Base-by-base conservation (phyloP, 192 early-diverging fungal species). In the Coemansia umbellata region DNA sequence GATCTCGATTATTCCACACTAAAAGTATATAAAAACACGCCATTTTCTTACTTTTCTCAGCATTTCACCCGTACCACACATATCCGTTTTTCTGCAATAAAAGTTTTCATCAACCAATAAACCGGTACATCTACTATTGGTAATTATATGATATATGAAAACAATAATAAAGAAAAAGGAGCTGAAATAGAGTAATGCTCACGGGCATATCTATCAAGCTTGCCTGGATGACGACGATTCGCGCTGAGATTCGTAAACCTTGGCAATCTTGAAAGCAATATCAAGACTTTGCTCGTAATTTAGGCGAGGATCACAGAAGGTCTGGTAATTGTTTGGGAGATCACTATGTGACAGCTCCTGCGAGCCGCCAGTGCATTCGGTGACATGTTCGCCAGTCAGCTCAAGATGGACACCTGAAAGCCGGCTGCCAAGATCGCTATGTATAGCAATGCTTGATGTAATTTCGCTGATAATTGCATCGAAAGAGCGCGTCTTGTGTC, bases 231-330 rank as follows among this genome's bases (percentile, higher is more conserved):
- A 26, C 14, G 43, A 45, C 13, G 43, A 41, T 32, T 72, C 53
- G 52, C 83, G 81, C 55, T 79, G 65, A 42, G 77, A 71, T 66
- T 87, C 80, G 72, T 85, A 92, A 63, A 91, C 89, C 57, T 88
- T 90, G 5, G 94, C 94, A 60, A 99, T 94, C 78, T 90, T 80
- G 73, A 97, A 97, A 5, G 94, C 92, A 67, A 99, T 85, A 73
- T 99, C 96, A 37, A 99, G 71, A 26, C 89, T 89, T 63, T 99
- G 96, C 73, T 95, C 89, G 81, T 97, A 96, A 75, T 99, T 99
- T 28, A 99, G 73, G 31, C 95, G 86, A 24, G 94, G 94, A 47
- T 97, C 93, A 78, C 94, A 99, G 72, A 90, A 89, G 24, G 91
- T 99, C 75, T 92, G 89, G 69, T 99, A 99, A 63, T 95, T 96